Evolutionary conservation across 495 filamentous ascomycete species (phyloP).

Genomic region (Tuber melanosporum): DNA sequence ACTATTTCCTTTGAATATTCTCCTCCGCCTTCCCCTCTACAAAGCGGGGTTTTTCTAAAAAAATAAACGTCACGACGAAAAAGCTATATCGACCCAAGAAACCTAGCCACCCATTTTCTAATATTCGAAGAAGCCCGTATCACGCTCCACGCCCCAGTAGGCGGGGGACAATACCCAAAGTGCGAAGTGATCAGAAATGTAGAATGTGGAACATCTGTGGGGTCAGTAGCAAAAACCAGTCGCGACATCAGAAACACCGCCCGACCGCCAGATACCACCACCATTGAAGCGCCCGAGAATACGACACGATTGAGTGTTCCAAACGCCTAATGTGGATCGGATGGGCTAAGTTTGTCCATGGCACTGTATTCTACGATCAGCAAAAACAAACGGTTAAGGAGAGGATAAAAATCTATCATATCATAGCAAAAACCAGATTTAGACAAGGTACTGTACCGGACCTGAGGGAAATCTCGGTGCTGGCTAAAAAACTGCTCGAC

Average conservation of each 20-base stretch:
- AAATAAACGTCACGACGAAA: neutral
- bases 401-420: no score
- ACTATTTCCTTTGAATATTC: neutral
- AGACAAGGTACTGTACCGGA: no score
- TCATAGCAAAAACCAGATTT: no score
- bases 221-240: neutral
- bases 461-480: no score
- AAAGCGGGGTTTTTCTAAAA: neutral
- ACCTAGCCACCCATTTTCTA: neutral
- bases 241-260: neutral
- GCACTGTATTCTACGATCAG: no score
- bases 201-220: neutral
- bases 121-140: neutral
- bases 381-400: no score
- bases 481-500: no score
- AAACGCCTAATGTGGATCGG: neutral
- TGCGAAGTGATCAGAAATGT: neutral
- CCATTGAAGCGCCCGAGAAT: neutral
- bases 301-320: neutral
- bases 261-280: neutral
- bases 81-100: neutral
- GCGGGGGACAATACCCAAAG: neutral
- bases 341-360: no score
- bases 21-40: neutral
- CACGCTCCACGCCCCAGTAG: neutral